phyloP scores from a whole-genome alignment of 2,329 filamentous ascomycete species.

The Penicillium sp. region DNA sequence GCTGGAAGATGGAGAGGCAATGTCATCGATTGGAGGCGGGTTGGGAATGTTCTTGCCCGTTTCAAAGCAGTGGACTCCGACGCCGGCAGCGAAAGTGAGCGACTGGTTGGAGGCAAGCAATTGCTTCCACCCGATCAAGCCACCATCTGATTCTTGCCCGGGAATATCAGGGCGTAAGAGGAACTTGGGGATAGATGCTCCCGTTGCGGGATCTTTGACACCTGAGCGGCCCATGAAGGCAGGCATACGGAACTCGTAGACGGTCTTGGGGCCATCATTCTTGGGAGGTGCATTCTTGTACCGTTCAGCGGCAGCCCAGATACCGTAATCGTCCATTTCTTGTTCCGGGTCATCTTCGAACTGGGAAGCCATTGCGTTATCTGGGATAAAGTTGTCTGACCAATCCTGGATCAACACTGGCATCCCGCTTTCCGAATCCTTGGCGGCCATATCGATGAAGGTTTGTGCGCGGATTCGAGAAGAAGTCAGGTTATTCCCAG shows the following conservation, averaged over 20 bases:
- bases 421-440: slow-evolving; percentile 47
- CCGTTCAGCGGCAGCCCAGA: slow-evolving; percentile 32
- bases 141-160: slow-evolving; percentile 49
- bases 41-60: slow-evolving; percentile 26
- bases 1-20: slow-evolving; percentile 38
- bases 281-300: slow-evolving; percentile 26
- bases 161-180: slow-evolving; percentile 47
- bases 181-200: slow-evolving; percentile 44
- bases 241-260: slow-evolving; percentile 49
- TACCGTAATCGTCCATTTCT: slow-evolving; percentile 40
- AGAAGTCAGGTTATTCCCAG: slow-evolving; percentile 49
- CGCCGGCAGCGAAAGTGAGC: slow-evolving; percentile 40
- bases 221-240: slow-evolving; percentile 47
- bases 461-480: slow-evolving; percentile 51
- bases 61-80: slow-evolving; percentile 40
- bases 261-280: slow-evolving; percentile 38
- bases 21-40: slow-evolving; percentile 33
- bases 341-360: slow-evolving; percentile 39
- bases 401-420: slow-evolving; percentile 48
- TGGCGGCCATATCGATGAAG: slow-evolving; percentile 49
- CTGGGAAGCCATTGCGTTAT: slow-evolving; percentile 35
- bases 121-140: slow-evolving; percentile 51
- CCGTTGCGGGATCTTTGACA: slow-evolving; percentile 26
- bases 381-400: slow-evolving; percentile 43
- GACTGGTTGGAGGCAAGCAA: slow-evolving; percentile 48